phyloP scores from a whole-genome alignment of 2,329 filamentous ascomycete genomes.

The Cladosporium sp. region DNA sequence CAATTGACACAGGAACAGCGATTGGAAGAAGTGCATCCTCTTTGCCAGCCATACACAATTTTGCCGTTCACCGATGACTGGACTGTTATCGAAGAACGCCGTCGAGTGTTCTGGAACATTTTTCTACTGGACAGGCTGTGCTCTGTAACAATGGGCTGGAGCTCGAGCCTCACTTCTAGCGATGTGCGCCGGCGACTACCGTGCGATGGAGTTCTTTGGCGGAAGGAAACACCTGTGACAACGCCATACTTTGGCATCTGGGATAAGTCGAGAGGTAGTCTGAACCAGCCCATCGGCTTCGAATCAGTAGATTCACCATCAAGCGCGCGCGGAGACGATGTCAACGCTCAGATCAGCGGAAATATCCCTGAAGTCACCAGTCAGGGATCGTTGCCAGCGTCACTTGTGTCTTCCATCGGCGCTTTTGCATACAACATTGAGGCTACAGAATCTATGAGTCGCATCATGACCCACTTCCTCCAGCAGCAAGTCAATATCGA shows the following conservation, averaged over 20 bases:
- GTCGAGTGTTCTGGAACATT: neutral
- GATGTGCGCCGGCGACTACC: no score
- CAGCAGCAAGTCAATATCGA: slow-evolving; percentile 4
- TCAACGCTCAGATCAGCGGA: no score
- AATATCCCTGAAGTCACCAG: no score
- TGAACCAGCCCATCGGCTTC: no score
- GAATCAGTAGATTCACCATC: no score
- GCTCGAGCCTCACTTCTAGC: no score
- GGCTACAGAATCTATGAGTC: slow-evolving; percentile 5
- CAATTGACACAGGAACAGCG: neutral
- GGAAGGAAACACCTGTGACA: no score
- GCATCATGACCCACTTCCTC: neutral
- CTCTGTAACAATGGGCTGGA: neutral
- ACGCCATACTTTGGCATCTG: no score
- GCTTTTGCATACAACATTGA: slow-evolving; percentile 44
- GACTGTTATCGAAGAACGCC: neutral
- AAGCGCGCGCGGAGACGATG: no score
- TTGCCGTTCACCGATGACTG: neutral
- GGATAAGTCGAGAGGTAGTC: no score
- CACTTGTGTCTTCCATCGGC: neutral
- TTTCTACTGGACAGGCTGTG: neutral
- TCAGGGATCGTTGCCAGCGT: no score
- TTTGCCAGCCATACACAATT: neutral
- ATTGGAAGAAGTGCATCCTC: neutral
- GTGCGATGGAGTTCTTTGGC: no score